Conservation (phyloP, 192 early-diverging fungal species). For the Lobosporangium transversale region DNA sequence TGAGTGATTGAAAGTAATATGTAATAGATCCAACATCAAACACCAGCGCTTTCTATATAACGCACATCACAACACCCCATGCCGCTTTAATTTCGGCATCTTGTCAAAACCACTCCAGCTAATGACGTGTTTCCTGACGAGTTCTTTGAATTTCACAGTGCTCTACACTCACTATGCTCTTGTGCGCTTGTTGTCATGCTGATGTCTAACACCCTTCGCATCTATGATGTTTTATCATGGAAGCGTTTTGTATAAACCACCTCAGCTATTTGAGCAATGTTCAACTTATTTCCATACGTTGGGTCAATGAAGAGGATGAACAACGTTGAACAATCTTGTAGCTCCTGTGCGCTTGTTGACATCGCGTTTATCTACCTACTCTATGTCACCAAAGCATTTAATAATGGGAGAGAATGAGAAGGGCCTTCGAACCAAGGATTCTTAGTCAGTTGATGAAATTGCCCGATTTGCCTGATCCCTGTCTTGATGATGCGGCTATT, state of each 20-base stretch:
- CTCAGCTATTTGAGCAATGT: constrained; percentile 13
- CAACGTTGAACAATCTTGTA: constrained; percentile 3
- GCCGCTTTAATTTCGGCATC: constrained; percentile 10
- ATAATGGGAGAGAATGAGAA: too few species aligned
- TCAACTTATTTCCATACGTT: constrained; percentile 5
- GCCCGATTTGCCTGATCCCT: constrained; percentile 7
- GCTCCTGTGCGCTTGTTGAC: constrained; percentile 20
- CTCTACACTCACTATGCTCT: constrained; percentile 14
- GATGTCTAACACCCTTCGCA: constrained; percentile 11
- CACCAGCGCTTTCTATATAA: background rate
- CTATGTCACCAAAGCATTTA: constrained; percentile 6
- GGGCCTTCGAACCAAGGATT: too few species aligned
- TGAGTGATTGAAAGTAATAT: background rate
- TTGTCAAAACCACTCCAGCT: constrained; percentile 17
- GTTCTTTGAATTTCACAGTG: constrained; percentile 1
- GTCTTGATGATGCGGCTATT: constrained; percentile 9
- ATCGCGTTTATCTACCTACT: constrained; percentile 9
- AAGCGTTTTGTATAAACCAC: constrained; percentile 22
- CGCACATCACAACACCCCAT: constrained; percentile 1
- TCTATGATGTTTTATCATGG: constrained; percentile 11
- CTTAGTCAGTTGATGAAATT: too few species aligned
- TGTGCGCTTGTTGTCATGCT: constrained; percentile 18
- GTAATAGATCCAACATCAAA: background rate
- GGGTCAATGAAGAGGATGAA: constrained; percentile 2
- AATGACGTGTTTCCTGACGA: constrained; percentile 13